Base-by-base conservation (phyloP, 2,329 filamentous ascomycete species). In the Penicillium sclerotiorum region DNA sequence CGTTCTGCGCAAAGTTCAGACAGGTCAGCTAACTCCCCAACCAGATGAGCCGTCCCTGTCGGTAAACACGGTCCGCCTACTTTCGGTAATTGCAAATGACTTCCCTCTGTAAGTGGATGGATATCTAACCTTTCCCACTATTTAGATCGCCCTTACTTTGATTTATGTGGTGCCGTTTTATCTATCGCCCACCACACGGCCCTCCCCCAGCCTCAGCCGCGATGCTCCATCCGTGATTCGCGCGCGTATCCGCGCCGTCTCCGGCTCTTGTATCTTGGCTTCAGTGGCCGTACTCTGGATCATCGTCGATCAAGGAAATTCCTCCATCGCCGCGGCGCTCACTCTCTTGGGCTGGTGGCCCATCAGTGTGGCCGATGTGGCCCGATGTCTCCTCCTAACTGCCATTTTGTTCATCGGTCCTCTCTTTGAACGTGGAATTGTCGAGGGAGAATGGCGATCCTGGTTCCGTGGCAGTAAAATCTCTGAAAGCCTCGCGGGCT, bases 111-210 rank as follows among this genome's bases (percentile, higher is more conserved):
- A n/a, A n/a, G n/a, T n/a, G n/a, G n/a, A n/a, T n/a, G n/a, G n/a
- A n/a, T 12, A 32, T 12, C 13, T 41, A 49, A 52, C 41, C 47
- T 32, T 36, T 27, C 8, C n/a, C 38, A 49, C 48, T 20, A 35
- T 47, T 47, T 30, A 89, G 89, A 74, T 92, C 55, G 72, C 86
- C 54, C 95, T 95, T 73, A 95, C 90, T n/a, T 71, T 91, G 60
- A 74, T 90, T 75, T 99, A 97, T 74, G 89, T 99, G 62, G 76
- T 89, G 3, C 93, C 94, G 20, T 90, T 97, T 72, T 96, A 99
- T 77, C 78, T 93, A 56, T 94, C 87, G 17, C 72, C 84, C 4
- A 80, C 84, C 17, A 95, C 93, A 5, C 84, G 92, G 45, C 91
- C 92, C 6, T 94, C 90, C 7, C 81, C 84, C 21, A 83, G 80